A percentile compares a stretch with the other conserved stretches of the same genome.
Evolutionary conservation across 1,139 yeast species (phyloP).

Genomic region (Magnusiomyces paraingens): DNA sequence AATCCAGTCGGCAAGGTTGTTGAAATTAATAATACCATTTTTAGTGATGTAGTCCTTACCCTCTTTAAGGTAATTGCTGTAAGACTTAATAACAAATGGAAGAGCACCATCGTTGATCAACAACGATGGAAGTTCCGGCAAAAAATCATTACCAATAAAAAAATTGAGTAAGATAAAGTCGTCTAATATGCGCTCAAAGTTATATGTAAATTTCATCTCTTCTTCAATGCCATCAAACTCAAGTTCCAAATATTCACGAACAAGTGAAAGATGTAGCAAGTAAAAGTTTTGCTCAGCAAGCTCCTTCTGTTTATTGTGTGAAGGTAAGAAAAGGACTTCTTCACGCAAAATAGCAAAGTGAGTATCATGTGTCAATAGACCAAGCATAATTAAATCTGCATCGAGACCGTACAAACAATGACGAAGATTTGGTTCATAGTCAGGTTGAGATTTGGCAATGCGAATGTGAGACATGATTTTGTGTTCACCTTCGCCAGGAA

Average conservation of each 20-base stretch:
- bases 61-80: constrained; percentile 68
- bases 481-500: constrained; percentile 99
- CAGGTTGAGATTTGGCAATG: constrained; percentile 75
- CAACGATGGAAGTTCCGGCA: constrained; percentile 94
- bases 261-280: constrained; percentile 74
- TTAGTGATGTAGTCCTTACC: constrained; percentile 84
- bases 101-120: constrained; percentile 94
- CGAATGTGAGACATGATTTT: constrained; percentile 93
- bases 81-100: constrained; percentile 80
- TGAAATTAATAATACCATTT: constrained; percentile 70
- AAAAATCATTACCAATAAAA: constrained; percentile 96
- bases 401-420: constrained; percentile 96
- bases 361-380: constrained; percentile 92
- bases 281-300: constrained; percentile 76
- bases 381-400: constrained; percentile 95
- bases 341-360: constrained; percentile 93
- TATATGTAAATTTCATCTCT: constrained; percentile 56
- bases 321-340: constrained; percentile 81
- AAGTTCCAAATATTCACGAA: constrained; percentile 83
- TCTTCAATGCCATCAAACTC: constrained; percentile 73
- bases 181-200: constrained; percentile 84
- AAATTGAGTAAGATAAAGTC: constrained; percentile 89
- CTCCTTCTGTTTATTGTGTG: constrained; percentile 42
- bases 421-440: constrained; percentile 79
- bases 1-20: constrained; percentile 68